phyloP scores from a whole-genome alignment of 2,329 filamentous ascomycete genomes.

The Ceratocystis harringtonii region DNA sequence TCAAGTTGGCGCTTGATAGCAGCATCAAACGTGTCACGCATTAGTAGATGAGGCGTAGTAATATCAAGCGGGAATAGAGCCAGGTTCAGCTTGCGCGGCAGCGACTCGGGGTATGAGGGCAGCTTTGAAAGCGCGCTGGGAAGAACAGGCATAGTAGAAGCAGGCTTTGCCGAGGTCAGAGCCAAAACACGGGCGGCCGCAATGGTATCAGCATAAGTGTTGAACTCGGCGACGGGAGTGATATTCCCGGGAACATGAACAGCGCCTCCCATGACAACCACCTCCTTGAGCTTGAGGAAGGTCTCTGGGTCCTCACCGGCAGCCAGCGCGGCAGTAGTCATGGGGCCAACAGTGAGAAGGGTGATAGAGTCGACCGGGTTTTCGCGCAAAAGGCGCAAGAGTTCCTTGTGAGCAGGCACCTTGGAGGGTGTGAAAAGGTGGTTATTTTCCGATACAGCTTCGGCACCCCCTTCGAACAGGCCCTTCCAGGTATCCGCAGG shows the following conservation, averaged over 20 bases:
- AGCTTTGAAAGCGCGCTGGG: conserved; percentile 37
- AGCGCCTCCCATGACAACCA: conserved; percentile 90
- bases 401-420: conserved; percentile 63
- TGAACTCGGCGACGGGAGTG: conserved; percentile 82
- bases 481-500: conserved; percentile 60
- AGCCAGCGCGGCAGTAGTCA: conserved; percentile 87
- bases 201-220: conserved; percentile 75
- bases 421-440: conserved; percentile 62
- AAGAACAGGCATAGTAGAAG: conserved; percentile 64
- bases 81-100: conserved; percentile 49
- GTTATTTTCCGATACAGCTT: conserved; percentile 31
- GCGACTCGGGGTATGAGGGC: conserved; percentile 45
- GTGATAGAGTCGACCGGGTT: conserved; percentile 73
- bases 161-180: conserved; percentile 56
- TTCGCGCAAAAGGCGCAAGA: conserved; percentile 69
- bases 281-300: conserved; percentile 76
- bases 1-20: conserved; percentile 40
- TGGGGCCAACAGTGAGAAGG: conserved; percentile 76
- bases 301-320: conserved; percentile 78
- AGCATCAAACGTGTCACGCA: conserved; percentile 41
- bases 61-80: conserved; percentile 65
- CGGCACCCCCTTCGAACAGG: conserved; percentile 36
- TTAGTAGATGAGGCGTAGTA: conserved; percentile 55
- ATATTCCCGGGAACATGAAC: conserved; percentile 70
- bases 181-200: conserved; percentile 65